A percentile compares a stretch with the other conserved stretches of the same genome.
Conservation (phyloP, 140 eudicot genomes). For the Flaveria floridana region DNA sequence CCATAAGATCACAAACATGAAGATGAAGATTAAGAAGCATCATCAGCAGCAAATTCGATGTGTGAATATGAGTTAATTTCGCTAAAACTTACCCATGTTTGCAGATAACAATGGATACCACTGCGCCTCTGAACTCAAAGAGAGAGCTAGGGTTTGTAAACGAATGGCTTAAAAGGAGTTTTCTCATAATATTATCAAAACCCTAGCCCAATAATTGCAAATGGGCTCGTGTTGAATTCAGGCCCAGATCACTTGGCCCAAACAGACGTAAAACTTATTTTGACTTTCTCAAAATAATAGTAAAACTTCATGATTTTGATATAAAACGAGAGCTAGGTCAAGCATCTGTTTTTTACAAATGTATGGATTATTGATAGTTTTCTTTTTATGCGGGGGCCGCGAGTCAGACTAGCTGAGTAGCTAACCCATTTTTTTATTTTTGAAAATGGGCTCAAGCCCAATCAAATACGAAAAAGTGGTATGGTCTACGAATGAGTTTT, state of each 20-base stretch:
- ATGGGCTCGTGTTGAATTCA: neutral
- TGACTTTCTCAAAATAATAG: too few species aligned
- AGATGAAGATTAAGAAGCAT: neutral
- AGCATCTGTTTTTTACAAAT: too few species aligned
- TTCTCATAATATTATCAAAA: neutral
- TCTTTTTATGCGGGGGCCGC: too few species aligned
- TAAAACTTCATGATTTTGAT: too few species aligned
- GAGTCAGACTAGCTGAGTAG: too few species aligned
- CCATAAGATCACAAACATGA: neutral
- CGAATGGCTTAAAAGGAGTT: conserved; percentile 23
- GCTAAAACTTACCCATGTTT: conserved; percentile 35
- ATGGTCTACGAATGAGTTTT: too few species aligned
- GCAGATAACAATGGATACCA: conserved; percentile 23
- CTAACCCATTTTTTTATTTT: too few species aligned
- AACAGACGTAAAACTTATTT: too few species aligned
- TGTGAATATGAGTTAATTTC: conserved; percentile 3
- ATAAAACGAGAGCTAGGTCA: too few species aligned
- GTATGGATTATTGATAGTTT: too few species aligned
- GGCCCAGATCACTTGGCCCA: neutral
- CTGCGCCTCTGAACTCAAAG: conserved; percentile 28
- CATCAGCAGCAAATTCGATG: neutral
- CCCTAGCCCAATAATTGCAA: conserved; percentile 18
- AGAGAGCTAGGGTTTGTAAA: conserved; percentile 25
- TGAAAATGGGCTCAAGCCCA: too few species aligned
- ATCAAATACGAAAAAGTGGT: too few species aligned